Evolutionary conservation across 768 basidiomycete species (phyloP).

Genomic region (Serendipita indica): DNA sequence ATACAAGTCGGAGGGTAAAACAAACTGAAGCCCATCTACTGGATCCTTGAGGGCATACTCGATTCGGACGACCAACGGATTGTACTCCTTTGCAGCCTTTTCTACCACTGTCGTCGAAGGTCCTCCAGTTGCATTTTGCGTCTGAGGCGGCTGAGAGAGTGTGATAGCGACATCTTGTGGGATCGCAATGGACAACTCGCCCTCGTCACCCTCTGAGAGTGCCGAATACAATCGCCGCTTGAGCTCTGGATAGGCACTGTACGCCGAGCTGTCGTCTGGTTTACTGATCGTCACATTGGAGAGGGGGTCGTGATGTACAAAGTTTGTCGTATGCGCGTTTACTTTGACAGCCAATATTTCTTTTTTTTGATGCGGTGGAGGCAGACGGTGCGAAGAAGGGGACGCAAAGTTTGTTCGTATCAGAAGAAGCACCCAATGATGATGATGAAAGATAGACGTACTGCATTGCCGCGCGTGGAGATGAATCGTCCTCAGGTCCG

Average conservation of each 20-base stretch:
- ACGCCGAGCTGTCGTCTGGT: constrained; percentile 65
- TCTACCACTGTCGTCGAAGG: constrained; percentile 12
- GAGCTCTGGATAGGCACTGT: constrained; percentile 80
- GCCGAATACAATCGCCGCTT: constrained; percentile 88
- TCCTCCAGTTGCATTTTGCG: constrained; percentile 19
- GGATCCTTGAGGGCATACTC: constrained; percentile 72
- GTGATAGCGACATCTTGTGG: constrained; percentile 50
- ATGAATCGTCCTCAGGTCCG: constrained; percentile 67
- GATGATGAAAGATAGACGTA: constrained; percentile 28
- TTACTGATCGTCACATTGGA: constrained; percentile 44
- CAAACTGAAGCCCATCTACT: constrained; percentile 72
- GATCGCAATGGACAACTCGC: constrained; percentile 82
- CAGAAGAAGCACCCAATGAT: no score
- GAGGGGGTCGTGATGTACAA: constrained; percentile 63
- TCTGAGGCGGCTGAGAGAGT: constrained; percentile 19
- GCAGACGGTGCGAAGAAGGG: constrained; percentile 15
- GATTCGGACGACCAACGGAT: constrained; percentile 61
- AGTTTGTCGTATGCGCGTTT: constrained; percentile 56
- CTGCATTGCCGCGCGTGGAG: constrained; percentile 82
- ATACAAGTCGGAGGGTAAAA: constrained; percentile 65
- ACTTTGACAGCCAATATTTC: constrained; percentile 64
- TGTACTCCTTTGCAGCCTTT: constrained; percentile 40
- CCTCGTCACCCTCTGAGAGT: constrained; percentile 81
- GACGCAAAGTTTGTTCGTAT: constrained; percentile 19
- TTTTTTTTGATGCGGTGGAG: constrained; percentile 23